Base-by-base conservation (phyloP, 2,329 filamentous ascomycete species). In the Stachybotrys chartarum region DNA sequence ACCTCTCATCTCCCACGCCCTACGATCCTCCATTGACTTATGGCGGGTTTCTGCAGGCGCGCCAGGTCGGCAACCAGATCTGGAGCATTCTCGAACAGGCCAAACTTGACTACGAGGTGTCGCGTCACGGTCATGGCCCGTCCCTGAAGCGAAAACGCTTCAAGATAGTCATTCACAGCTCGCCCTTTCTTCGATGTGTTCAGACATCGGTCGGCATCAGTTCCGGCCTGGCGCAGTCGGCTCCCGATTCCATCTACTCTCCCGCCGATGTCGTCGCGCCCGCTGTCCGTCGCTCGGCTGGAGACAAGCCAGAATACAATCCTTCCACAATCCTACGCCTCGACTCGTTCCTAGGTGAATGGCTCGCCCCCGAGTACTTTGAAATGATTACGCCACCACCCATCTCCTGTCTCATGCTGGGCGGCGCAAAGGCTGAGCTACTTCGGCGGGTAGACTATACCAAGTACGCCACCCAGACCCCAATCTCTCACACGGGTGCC, bases 21-120 rank as follows among this genome's bases (percentile, higher is more conserved):
- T 99, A 97, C 77, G 93, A 99, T 62, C 90, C 94, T 61, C 94
- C 94, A 52, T 79, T 99, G 56, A 96, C 92, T 3, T 97, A 97
- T 68, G 90, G 90, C 62, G 94, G 94, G 60, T 97, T 94, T 88
- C 83, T 87, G 14, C 94, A 97, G 71, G 87, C 89, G 54, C 86
- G 88, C 63, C 84, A 86, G 6, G 82, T 97, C 30, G 94, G 94
- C 16, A 80, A 85, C 58, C 86, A 91, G 58, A 97, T 99, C 59
- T 88, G 84, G n/a, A 85, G 79, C 63, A 83, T 96, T 32, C 73
- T 84, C 50, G 78, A 78, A 56, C 81, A 80, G 54, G 76, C 75
- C 55, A 78, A 79, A 62, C 69, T 70, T 51, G 73, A 79, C 51
- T 68, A 75, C 52, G 71, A 75, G 51, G 65, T 65, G 31, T 62